Conservation (phyloP, 805 yeast genomes). For the Hanseniaspora osmophila region DNA sequence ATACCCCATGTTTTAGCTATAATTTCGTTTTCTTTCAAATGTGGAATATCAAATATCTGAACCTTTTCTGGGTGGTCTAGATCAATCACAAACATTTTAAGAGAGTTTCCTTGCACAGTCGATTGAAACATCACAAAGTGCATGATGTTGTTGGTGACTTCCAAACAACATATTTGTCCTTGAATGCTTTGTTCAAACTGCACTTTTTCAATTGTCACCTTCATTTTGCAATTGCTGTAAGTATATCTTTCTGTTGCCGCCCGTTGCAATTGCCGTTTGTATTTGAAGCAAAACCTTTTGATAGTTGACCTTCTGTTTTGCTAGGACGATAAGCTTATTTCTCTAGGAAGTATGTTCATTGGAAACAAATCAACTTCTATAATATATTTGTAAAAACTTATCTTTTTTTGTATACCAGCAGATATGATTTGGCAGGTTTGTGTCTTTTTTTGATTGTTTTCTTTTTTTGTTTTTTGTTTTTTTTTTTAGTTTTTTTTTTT, state of each 20-base stretch:
- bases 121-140: not conserved
- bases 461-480: too few relatives aligned
- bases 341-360: too few relatives aligned
- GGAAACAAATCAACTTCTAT: too few relatives aligned
- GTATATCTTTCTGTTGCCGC: not conserved
- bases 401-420: too few relatives aligned
- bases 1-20: slow-evolving; percentile 2
- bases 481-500: too few relatives aligned
- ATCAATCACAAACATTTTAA: slow-evolving; percentile 42
- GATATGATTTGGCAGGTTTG: too few relatives aligned
- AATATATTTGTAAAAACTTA: too few relatives aligned
- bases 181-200: slow-evolving; percentile 4
- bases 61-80: slow-evolving; percentile 52
- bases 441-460: too few relatives aligned
- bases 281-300: not conserved
- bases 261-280: not conserved
- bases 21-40: slow-evolving; percentile 17
- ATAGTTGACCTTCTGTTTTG: too few relatives aligned
- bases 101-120: not conserved
- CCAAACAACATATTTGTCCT: not conserved
- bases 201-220: slow-evolving; percentile 3
- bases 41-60: slow-evolving; percentile 25
- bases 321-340: too few relatives aligned
- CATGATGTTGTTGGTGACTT: slow-evolving; percentile 1
- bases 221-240: not conserved